phyloP scores from a whole-genome alignment of 176 grass and related monocot genomes.

The Oryza officinalis region DNA sequence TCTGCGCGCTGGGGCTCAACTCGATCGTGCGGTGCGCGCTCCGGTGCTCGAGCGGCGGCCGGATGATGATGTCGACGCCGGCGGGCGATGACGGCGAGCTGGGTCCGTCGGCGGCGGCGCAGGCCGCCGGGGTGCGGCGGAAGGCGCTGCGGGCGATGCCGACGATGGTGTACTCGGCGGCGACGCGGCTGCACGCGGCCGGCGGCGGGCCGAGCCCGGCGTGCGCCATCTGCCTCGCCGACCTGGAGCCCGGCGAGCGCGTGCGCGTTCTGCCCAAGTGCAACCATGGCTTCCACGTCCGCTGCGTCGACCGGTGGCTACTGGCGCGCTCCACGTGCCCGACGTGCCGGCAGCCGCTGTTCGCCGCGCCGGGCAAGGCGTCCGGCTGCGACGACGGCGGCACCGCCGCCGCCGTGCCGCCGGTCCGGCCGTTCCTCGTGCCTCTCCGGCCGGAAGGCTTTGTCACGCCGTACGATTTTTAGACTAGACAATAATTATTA shows the following conservation, averaged over 20 bases:
- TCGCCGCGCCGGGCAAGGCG: slow-evolving; percentile 39
- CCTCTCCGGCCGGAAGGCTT: slow-evolving; percentile 48
- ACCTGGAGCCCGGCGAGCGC: slow-evolving; percentile 56
- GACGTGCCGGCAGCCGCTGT: slow-evolving; percentile 55
- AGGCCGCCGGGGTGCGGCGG: slow-evolving; percentile 33
- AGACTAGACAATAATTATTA: background rate
- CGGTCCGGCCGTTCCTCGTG: slow-evolving; percentile 38
- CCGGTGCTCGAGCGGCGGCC: slow-evolving; percentile 47
- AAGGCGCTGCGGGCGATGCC: slow-evolving; percentile 81
- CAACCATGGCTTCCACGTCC: slow-evolving; percentile 68
- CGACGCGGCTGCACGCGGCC: slow-evolving; percentile 16
- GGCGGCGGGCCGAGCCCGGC: slow-evolving; percentile 8
- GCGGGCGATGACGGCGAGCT: background rate
- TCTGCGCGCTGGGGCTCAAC: slow-evolving; percentile 83
- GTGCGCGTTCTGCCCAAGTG: slow-evolving; percentile 74
- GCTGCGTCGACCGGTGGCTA: slow-evolving; percentile 75
- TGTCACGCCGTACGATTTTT: slow-evolving; percentile 45
- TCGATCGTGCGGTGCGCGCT: slow-evolving; percentile 77
- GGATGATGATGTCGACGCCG: slow-evolving; percentile 9
- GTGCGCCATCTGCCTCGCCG: slow-evolving; percentile 68
- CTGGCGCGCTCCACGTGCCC: slow-evolving; percentile 61
- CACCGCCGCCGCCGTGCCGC: background rate
- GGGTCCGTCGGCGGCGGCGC: slow-evolving; percentile 39
- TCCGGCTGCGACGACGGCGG: slow-evolving; percentile 24
- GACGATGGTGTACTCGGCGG: slow-evolving; percentile 56